phyloP scores from a whole-genome alignment of 371 early-diverging fungal genomes.

The Rhizopus microsporus region DNA sequence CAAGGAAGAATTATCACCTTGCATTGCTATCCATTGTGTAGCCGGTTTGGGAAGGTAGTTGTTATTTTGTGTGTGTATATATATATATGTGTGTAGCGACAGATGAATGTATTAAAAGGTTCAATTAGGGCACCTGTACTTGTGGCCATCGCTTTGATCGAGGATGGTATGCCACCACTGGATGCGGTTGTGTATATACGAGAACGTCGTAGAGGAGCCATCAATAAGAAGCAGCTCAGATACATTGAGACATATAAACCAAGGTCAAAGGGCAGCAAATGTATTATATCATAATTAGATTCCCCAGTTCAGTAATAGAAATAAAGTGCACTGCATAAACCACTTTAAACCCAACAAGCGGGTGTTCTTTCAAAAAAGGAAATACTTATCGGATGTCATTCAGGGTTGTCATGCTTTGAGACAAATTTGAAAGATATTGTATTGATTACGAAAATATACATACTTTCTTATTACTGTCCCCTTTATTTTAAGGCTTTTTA shows the following conservation, averaged over 20 bases:
- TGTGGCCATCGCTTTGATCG: conserved; percentile 84
- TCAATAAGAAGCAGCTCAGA: conserved; percentile 82
- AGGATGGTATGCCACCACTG: conserved; percentile 80
- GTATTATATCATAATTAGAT: conserved; percentile 34
- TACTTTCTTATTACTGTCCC: no score
- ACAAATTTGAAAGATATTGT: conserved; percentile 1
- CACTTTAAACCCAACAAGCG: no score
- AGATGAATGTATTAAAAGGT: not conserved
- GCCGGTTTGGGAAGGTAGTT: conserved; percentile 80
- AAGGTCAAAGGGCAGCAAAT: conserved; percentile 45
- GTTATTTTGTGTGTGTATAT: not conserved
- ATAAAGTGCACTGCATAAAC: not conserved
- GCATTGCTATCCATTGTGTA: conserved; percentile 86
- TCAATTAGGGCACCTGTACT: conserved; percentile 67
- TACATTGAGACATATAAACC: conserved; percentile 77
- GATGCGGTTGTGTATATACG: conserved; percentile 84
- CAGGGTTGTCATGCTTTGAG: not conserved
- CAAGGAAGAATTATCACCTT: conserved; percentile 32
- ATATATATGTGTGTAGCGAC: no score
- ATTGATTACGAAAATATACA: not conserved
- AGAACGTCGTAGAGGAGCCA: conserved; percentile 82
- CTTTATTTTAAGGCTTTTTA: no score
- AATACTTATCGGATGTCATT: not conserved
- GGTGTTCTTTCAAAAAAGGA: conserved; percentile 3
- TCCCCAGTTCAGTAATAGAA: not conserved